Evolutionary conservation across 331 rosid genomes (phyloP).

Genomic region (Spiraea crenata): DNA sequence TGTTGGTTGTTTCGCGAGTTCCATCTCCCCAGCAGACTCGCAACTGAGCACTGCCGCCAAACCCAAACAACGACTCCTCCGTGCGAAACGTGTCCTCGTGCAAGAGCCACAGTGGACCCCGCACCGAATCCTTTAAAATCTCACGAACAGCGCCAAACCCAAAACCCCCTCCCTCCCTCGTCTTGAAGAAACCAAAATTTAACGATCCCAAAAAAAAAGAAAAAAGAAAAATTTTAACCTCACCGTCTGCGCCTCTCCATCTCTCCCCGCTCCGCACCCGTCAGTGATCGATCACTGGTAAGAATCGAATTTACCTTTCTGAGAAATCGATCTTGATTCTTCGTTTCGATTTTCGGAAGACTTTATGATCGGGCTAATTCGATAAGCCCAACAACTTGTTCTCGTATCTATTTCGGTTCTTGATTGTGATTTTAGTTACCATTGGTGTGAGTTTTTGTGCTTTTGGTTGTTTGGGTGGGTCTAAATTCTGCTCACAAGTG

Average conservation of each 20-base stretch:
- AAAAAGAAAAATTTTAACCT: background rate
- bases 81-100: background rate
- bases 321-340: background rate
- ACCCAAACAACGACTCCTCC: background rate
- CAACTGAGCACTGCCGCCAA: background rate
- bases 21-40: background rate
- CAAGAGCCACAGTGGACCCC: constrained; percentile 21
- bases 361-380: background rate
- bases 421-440: background rate
- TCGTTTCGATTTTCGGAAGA: background rate
- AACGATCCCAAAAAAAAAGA: background rate
- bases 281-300: constrained; percentile 12
- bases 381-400: too few species aligned
- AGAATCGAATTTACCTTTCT: background rate
- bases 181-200: background rate
- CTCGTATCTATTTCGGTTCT: background rate
- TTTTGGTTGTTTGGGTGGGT: background rate
- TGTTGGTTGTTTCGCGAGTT: background rate
- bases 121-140: constrained; percentile 35
- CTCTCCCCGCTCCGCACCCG: constrained; percentile 1
- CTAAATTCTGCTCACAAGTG: background rate
- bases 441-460: background rate
- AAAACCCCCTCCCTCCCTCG: constrained; percentile 1
- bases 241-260: background rate
- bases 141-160: constrained; percentile 30